Base-by-base conservation (phyloP, 2,329 filamentous ascomycete genomes). In the Pyrenochaeta sp. region DNA sequence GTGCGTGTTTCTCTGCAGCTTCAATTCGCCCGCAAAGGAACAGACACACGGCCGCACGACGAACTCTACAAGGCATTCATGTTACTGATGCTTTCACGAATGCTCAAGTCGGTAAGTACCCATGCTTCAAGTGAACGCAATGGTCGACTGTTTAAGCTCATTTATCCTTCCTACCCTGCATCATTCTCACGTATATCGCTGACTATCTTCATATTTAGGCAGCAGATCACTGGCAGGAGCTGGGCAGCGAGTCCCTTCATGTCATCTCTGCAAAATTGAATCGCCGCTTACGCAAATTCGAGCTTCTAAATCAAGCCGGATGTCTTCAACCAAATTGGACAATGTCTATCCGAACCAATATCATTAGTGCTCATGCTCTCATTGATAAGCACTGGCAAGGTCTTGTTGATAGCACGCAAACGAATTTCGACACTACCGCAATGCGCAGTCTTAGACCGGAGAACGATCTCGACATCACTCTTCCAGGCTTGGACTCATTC, bases 11-110 rank as follows among this genome's bases (percentile, higher is more conserved):
- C 76, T 0, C 54, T 85, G 2, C 83, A 87, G 45, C 65, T 73
- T 0, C 46, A 56, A 2, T 65, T 71, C 36, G 11, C 43, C 7
- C 61, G 66, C 76, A 73, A 53, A 60, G 2, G 41, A 68, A 17
- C 18, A 4, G 31, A 40, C 1, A 21, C 2, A 1, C 39, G 27
- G 1, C 15, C 41, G 17, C n/a, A 18, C 0, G 21, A 54, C 2
- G 33, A 39, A 6, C 7, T 48, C 51, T 87, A 85, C 70, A 87
- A 87, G 51, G 53, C 63, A 0, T 82, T 82, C 57, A 83, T 86
- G 78, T 40, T 79, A 0, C 81, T 77, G 17, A 71, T 83, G 58
- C 74, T 83, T 65, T 51, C 72, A 82, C 69, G 84, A 83, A 6
- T 59, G 9, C 59, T 64, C 4, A 31, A 45, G 4, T 15, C 46